Conservation (phyloP, 495 filamentous ascomycete species). For the Elasticomyces elasticus region DNA sequence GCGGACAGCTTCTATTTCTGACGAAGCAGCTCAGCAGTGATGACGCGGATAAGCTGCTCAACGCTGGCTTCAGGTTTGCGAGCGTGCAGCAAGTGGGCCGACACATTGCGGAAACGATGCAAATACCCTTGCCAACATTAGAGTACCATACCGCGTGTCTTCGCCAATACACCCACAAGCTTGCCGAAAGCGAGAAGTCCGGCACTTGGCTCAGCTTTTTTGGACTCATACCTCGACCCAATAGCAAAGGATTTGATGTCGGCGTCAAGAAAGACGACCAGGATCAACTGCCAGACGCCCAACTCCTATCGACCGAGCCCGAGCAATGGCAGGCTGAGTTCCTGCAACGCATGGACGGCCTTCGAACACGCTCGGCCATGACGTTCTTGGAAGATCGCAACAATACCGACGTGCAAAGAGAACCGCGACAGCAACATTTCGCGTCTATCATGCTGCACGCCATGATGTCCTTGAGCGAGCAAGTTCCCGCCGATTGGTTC, state of each 20-base stretch:
- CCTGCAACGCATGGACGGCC: constrained; percentile 44
- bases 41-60: constrained; percentile 53
- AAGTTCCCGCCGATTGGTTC: constrained; percentile 41
- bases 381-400: constrained; percentile 9
- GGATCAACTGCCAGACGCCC: constrained; percentile 58
- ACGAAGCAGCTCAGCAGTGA: constrained; percentile 53
- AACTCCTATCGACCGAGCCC: constrained; percentile 48
- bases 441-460: constrained; percentile 4
- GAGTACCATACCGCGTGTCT: constrained; percentile 49
- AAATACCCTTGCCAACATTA: constrained; percentile 50
- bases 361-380: constrained; percentile 19
- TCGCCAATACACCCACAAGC: constrained; percentile 43
- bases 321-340: constrained; percentile 47
- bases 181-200: constrained; percentile 29
- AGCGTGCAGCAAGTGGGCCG: constrained; percentile 56
- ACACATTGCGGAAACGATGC: constrained; percentile 58
- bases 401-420: neutral
- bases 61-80: constrained; percentile 68
- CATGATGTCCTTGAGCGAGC: constrained; percentile 29
- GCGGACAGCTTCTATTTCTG: constrained; percentile 70
- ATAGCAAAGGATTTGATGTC: constrained; percentile 59
- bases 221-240: constrained; percentile 55
- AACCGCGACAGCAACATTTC: constrained; percentile 8
- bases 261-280: constrained; percentile 54
- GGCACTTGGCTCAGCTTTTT: constrained; percentile 72